Percentiles rank a stretch among this genome's conserved stretches.
Conservation (phyloP, 208 protist species). For the Acanthamoeba lugdunensis region DNA sequence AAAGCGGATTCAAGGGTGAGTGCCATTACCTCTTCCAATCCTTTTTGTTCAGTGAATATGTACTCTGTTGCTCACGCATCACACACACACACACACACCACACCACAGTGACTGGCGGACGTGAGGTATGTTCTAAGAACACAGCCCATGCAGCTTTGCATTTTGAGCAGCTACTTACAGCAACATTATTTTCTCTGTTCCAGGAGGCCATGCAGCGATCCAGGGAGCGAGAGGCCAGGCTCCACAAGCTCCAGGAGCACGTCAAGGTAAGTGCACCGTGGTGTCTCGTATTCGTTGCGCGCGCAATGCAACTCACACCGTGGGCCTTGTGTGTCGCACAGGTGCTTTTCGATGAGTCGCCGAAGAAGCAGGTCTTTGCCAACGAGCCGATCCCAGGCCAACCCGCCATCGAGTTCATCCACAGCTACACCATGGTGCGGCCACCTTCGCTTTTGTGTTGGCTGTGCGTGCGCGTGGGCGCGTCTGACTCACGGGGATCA, state of each 20-base stretch:
- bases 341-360: slow-evolving; percentile 41
- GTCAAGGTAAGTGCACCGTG: neutral
- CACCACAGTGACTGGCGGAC: neutral
- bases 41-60: neutral
- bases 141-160: neutral
- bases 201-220: neutral
- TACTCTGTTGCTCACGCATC: neutral
- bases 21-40: neutral
- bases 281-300: neutral
- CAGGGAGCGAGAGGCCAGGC: slow-evolving; percentile 19
- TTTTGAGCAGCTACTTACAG: neutral
- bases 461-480: neutral
- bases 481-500: neutral
- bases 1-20: neutral
- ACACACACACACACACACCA: too few species aligned
- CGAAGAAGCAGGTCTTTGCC: slow-evolving; percentile 41
- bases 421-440: slow-evolving; percentile 31
- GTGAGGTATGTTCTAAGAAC: neutral
- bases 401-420: slow-evolving; percentile 51
- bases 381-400: slow-evolving; percentile 36
- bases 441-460: too few species aligned
- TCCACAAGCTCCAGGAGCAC: slow-evolving; percentile 63
- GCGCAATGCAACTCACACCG: neutral
- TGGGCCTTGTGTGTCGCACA: neutral
- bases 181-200: neutral